Evolutionary conservation across 2,329 filamentous ascomycete species (phyloP).

Genomic region (Aspergillus intermedius): DNA sequence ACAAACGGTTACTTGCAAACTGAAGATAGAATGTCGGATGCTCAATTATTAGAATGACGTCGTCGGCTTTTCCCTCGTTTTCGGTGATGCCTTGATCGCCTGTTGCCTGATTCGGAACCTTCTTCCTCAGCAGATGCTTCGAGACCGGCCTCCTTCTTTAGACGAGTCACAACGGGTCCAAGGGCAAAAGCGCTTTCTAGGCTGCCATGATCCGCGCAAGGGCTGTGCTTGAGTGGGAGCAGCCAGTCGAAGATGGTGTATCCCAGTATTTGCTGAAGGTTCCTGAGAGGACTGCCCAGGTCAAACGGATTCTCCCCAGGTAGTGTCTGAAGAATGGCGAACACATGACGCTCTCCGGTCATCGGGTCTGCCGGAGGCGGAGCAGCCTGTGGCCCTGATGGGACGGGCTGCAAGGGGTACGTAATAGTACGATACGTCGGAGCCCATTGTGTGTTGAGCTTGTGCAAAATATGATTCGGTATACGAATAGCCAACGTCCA

Average conservation of each 20-base stretch:
- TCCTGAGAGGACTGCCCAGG: slow-evolving; percentile 57
- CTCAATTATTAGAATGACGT: background rate
- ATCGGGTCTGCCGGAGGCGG: slow-evolving; percentile 23
- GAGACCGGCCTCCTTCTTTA: slow-evolving; percentile 46
- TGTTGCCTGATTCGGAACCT: background rate
- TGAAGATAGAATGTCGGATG: no score
- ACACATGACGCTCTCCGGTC: slow-evolving; percentile 54
- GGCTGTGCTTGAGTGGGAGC: slow-evolving; percentile 66
- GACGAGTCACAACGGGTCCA: slow-evolving; percentile 53
- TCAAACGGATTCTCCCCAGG: slow-evolving; percentile 82
- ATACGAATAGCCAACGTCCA: slow-evolving; percentile 71
- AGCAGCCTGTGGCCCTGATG: slow-evolving; percentile 12
- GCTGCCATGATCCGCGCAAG: slow-evolving; percentile 63
- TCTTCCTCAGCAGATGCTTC: slow-evolving; percentile 6
- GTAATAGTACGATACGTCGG: slow-evolving; percentile 34
- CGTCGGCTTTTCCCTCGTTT: slow-evolving; percentile 8
- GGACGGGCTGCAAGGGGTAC: slow-evolving; percentile 31
- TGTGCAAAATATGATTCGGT: slow-evolving; percentile 40
- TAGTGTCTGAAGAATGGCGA: slow-evolving; percentile 69
- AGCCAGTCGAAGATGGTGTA: slow-evolving; percentile 67
- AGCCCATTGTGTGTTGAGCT: slow-evolving; percentile 26
- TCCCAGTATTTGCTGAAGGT: slow-evolving; percentile 78
- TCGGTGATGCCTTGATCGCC: slow-evolving; percentile 9
- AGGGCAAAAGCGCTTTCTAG: slow-evolving; percentile 62
- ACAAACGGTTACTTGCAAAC: no score